These are phyloP conservation scores for Coccomyxa subellipsoidea DNA, from an alignment of 163 green algal species.

Conservation along the genomic window DNA sequence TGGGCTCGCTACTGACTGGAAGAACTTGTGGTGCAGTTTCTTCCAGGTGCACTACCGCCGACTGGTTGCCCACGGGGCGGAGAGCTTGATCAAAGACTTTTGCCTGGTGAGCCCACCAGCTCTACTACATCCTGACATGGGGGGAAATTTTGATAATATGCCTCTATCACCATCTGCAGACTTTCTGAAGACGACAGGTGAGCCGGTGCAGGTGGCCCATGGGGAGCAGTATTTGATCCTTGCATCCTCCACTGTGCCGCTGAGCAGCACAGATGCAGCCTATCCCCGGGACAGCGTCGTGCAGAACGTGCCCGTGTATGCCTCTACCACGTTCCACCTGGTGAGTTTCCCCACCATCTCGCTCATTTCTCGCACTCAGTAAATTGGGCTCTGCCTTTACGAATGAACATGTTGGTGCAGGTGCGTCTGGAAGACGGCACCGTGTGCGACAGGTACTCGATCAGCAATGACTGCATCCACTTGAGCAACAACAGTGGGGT, in stretches of 20 bases:
- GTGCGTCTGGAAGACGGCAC: neutral
- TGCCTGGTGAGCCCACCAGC: constrained; percentile 8
- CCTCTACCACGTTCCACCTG: constrained; percentile 19
- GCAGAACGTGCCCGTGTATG: constrained; percentile 5
- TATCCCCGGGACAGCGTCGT: neutral
- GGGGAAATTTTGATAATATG: too few relatives aligned
- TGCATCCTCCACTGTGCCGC: neutral
- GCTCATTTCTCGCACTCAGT: too few relatives aligned
- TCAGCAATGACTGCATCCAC: constrained; percentile 18
- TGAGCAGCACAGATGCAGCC: neutral
- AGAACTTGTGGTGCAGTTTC: constrained; percentile 18
- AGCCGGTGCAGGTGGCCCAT: constrained; percentile 6
- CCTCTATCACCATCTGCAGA: neutral
- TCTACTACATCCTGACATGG: neutral
- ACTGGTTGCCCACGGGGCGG: neutral
- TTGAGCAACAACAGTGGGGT: constrained; percentile 14
- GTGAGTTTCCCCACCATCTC: neutral
- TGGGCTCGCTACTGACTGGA: too few relatives aligned
- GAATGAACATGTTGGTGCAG: constrained; percentile 5
- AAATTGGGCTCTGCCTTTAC: too few relatives aligned
- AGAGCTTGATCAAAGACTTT: constrained; percentile 18
- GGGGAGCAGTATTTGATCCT: constrained; percentile 14
- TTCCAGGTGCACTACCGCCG: constrained; percentile 10
- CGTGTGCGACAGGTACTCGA: constrained; percentile 8
- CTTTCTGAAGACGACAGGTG: neutral